phyloP scores from a whole-genome alignment of 345 rosid genomes.

The Combretum micranthum region DNA sequence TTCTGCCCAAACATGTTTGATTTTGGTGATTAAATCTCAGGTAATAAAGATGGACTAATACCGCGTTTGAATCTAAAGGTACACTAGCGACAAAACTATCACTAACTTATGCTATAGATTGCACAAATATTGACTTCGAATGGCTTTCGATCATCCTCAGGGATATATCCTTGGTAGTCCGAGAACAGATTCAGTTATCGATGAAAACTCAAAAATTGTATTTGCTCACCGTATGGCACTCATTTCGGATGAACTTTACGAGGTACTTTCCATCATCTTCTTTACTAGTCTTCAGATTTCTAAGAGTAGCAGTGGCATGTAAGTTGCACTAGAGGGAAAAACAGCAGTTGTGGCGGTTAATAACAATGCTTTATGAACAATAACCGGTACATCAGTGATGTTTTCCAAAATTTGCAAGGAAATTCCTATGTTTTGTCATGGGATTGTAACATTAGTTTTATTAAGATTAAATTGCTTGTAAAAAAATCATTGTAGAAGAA shows the following conservation, averaged over 20 bases:
- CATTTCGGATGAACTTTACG: slow-evolving; percentile 24
- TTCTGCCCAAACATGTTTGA: not conserved
- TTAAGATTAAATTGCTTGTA: no score
- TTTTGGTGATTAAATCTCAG: slow-evolving; percentile 8
- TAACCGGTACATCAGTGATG: no score
- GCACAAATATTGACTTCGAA: not conserved
- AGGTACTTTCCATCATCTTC: slow-evolving; percentile 9
- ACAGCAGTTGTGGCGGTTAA: no score
- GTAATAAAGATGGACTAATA: slow-evolving; percentile 5
- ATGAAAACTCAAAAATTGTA: slow-evolving; percentile 15
- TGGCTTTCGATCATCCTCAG: slow-evolving; percentile 12
- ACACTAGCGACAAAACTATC: not conserved
- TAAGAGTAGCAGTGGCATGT: no score
- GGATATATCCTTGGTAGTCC: slow-evolving; percentile 26
- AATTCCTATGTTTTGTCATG: no score
- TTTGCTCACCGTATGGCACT: slow-evolving; percentile 25
- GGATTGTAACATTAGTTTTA: no score
- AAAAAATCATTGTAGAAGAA: no score
- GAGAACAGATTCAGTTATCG: slow-evolving; percentile 16
- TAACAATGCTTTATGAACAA: no score
- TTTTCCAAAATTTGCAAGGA: no score
- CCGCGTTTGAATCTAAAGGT: slow-evolving; percentile 27
- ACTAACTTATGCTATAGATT: not conserved
- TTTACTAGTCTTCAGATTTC: not conserved
- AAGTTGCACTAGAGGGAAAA: no score